These are phyloP conservation scores for Isoetes taiwanensis DNA, from an alignment of 75 land plant species.

Conservation along the genomic window DNA sequence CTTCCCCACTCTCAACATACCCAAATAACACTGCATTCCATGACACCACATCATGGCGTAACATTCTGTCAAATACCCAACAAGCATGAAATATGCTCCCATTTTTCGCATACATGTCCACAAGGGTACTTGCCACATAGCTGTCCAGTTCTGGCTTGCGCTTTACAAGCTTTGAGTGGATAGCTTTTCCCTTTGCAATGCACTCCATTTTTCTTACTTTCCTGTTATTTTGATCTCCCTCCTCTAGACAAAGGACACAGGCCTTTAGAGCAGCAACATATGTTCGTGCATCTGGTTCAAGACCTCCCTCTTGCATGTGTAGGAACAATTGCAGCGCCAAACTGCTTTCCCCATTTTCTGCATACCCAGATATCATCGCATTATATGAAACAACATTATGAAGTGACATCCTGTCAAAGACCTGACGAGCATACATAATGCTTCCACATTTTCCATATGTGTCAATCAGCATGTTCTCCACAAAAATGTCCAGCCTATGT, in stretches of 20 bases:
- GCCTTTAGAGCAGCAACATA: conserved; percentile 7
- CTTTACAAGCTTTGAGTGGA: too few species aligned
- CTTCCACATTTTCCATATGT: conserved; percentile 14
- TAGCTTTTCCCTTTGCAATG: too few species aligned
- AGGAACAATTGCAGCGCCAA: not conserved
- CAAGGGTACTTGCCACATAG: not conserved
- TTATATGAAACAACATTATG: conserved; percentile 9
- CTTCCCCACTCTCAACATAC: not conserved
- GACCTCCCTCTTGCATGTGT: not conserved
- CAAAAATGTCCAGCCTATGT: not conserved
- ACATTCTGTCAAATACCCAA: not conserved
- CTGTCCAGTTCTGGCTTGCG: not conserved
- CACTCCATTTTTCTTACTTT: too few species aligned
- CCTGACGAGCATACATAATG: conserved; percentile 8
- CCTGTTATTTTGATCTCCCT: not conserved
- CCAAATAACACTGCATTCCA: not conserved
- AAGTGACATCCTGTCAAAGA: conserved; percentile 10
- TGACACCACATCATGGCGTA: not conserved
- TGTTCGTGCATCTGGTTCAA: not conserved
- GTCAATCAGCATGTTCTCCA: conserved; percentile 11
- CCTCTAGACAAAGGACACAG: not conserved
- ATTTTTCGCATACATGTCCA: not conserved
- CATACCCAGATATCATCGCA: not conserved
- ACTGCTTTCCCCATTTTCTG: not conserved
- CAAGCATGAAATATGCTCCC: not conserved